Evolutionary conservation across 2,329 filamentous ascomycete genomes (phyloP).

Genomic region (Tolypocladium inflatum): DNA sequence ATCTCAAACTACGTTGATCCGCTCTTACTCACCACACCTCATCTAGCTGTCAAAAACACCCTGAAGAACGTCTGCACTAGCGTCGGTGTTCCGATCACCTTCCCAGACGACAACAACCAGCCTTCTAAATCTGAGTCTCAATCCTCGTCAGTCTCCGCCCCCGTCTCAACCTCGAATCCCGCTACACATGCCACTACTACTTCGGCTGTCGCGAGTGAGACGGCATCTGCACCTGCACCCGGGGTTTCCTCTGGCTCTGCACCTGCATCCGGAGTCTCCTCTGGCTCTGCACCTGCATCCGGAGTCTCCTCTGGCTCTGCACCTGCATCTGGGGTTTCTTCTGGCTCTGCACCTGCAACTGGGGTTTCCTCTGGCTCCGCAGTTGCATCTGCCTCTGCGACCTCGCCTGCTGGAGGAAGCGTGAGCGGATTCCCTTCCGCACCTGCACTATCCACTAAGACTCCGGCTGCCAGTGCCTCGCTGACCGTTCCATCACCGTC

Average conservation of each 20-base stretch:
- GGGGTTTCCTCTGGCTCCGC: not conserved
- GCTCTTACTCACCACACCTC: not conserved
- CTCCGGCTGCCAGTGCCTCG: not conserved
- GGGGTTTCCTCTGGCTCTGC: not conserved
- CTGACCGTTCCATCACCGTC: not conserved
- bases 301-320: not conserved
- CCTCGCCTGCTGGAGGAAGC: not conserved
- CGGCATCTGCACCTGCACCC: not conserved
- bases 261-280: not conserved
- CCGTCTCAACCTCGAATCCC: not conserved
- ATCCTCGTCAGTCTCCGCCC: not conserved
- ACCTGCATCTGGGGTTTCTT: not conserved
- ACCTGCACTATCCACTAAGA: not conserved
- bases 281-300: not conserved
- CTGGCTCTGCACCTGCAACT: not conserved
- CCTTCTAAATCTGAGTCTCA: not conserved
- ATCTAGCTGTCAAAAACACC: not conserved
- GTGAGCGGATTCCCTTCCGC: not conserved
- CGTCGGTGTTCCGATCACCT: not conserved
- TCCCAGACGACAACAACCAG: not conserved
- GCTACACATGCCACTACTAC: not conserved
- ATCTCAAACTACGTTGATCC: not conserved
- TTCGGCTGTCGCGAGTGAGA: not conserved
- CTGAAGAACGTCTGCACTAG: not conserved
- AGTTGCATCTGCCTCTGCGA: not conserved